Evolutionary conservation across 164 flowering plant genomes (phyloP).

Genomic region (Umbellularia californica): DNA sequence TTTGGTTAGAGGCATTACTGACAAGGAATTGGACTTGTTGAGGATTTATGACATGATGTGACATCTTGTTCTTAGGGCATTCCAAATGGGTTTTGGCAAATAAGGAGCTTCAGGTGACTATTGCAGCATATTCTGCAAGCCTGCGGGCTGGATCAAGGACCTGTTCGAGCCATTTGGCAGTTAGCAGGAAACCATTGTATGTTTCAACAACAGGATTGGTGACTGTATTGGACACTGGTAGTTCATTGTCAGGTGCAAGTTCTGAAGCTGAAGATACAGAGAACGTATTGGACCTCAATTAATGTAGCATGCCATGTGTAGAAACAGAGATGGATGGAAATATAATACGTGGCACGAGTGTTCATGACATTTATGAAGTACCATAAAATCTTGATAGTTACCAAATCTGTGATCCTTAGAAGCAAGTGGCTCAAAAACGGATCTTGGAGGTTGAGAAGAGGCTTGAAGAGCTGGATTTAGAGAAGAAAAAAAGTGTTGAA

Average conservation of each 20-base stretch:
- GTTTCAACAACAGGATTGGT: constrained; percentile 23
- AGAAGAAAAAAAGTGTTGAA: constrained; percentile 11
- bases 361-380: constrained; percentile 72
- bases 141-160: constrained; percentile 15
- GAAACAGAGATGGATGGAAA: constrained; percentile 18
- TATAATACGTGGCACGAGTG: constrained; percentile 16
- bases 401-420: constrained; percentile 7
- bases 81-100: constrained; percentile 2
- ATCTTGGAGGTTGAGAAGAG: constrained; percentile 23
- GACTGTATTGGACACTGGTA: constrained; percentile 9
- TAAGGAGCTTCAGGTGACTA: constrained; percentile 8
- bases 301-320: background rate
- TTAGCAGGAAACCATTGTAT: constrained; percentile 4
- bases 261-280: constrained; percentile 8
- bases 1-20: too few relatives aligned
- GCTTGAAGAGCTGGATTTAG: too few relatives aligned
- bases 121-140: constrained; percentile 1
- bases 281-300: constrained; percentile 1
- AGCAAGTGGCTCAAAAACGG: constrained; percentile 16
- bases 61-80: too few relatives aligned
- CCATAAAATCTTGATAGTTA: constrained; percentile 28
- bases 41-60: too few relatives aligned
- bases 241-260: constrained; percentile 3
- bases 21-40: too few relatives aligned
- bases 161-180: constrained; percentile 14